Evolutionary conservation across 2,329 filamentous ascomycete genomes (phyloP), one percentile per base, ranked within the genome.

Genomic region (Teratosphaeria destructans): DNA sequence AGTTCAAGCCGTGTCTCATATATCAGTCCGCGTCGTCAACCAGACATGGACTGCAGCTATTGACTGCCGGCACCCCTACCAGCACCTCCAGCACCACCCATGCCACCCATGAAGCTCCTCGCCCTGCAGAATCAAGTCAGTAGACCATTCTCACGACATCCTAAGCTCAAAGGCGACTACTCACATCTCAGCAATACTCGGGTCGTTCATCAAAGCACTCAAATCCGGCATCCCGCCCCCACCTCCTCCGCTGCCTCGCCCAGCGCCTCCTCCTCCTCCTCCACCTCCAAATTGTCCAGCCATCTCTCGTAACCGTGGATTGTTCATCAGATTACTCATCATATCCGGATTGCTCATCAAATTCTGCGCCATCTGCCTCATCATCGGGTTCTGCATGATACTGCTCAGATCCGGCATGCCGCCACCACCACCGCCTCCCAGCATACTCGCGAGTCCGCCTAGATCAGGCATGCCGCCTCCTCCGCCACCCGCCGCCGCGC

Each of bases 341-440:
- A 92, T 85, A 10, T 95, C 89, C 0, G 94, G 94, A 78, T 99
- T 96, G 77, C 85, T 90, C 94, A 97, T 97, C 59, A 99, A 77
- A 75, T 90, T 96, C 79, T 96, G 90, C 4, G 94, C 94, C 91
- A 97, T 96, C 77, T 83, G 89, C 56, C 91, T 85, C 78, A 99
- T 95, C 94, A 97, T 97, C 59, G 94, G 94, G 79, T 97, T 99
- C 80, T 81, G 91, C 91, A 97, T 95, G 74, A 99, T 86, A 64
- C 84, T 84, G 64, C 84, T 77, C 27, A 99, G 79, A 74, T 97
- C 93, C 12, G 92, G 91, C 88, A 96, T 94, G 58, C 89, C 29
- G 7, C 29, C 29, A 32, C 29, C 29, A 29, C 76, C 81, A 14
- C 80, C 85, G 27, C 80, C 85, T 23, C 80, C 83, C 37, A 80